Evolutionary conservation across 2,329 filamentous ascomycete genomes (phyloP).

Genomic region (Botryotinia calthae): DNA sequence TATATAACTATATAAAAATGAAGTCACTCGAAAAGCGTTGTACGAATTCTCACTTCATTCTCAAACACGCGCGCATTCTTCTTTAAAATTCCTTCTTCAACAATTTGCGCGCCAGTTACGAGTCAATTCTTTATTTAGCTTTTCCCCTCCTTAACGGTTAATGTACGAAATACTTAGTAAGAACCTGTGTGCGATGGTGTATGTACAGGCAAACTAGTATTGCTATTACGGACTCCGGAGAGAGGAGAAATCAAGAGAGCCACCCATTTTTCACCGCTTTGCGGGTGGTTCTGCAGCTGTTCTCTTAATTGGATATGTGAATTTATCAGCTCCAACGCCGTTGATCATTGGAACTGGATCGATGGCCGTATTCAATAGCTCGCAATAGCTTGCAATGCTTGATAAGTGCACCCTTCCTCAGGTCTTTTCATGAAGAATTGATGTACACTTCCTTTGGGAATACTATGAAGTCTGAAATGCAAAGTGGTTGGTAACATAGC

Average conservation of each 20-base stretch:
- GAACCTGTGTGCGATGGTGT: background rate
- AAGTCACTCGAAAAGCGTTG: background rate
- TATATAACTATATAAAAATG: background rate
- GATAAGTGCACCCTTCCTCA: background rate
- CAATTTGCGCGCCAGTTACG: background rate
- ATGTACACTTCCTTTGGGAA: background rate
- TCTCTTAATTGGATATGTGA: background rate
- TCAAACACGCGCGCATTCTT: constrained; percentile 1
- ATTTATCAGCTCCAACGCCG: background rate
- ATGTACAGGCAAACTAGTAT: background rate
- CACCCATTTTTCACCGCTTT: constrained; percentile 1
- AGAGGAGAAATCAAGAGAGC: background rate
- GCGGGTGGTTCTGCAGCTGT: background rate
- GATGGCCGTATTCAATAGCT: background rate
- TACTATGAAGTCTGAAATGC: background rate
- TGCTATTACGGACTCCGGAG: background rate
- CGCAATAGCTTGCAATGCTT: background rate
- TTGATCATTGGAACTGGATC: background rate
- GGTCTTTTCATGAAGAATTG: background rate
- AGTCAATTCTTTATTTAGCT: background rate
- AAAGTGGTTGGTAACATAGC: background rate
- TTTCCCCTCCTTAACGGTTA: background rate
- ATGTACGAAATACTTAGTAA: constrained; percentile 6
- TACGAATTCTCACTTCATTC: background rate
- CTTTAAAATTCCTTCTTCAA: background rate